Evolutionary conservation across 306 rosid species (phyloP).

Genomic region (Begonia peltatifolia): DNA sequence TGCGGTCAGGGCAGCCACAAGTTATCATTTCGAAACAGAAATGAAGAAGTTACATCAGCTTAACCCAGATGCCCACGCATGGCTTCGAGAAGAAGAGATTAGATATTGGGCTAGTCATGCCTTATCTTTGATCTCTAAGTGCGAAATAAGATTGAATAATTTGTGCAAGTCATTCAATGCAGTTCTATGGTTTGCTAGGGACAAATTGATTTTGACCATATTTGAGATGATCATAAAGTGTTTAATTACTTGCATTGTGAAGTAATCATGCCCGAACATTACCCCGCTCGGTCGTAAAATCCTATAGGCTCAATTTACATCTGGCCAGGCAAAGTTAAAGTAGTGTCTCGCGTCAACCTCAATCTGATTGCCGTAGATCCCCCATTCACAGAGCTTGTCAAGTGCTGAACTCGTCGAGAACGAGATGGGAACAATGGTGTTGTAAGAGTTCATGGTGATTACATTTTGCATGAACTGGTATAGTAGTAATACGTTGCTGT

Average conservation of each 20-base stretch:
- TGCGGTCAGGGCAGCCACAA: too few relatives aligned
- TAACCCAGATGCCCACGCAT: too few relatives aligned
- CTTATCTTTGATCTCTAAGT: too few relatives aligned
- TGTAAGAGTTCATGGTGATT: conserved; percentile 21
- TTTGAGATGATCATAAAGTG: too few relatives aligned
- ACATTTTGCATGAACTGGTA: conserved; percentile 51
- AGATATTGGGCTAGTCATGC: too few relatives aligned
- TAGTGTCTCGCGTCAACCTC: conserved; percentile 69
- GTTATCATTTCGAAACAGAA: too few relatives aligned
- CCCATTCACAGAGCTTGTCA: conserved; percentile 36
- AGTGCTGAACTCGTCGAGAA: conserved; percentile 43
- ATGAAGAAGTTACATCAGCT: too few relatives aligned
- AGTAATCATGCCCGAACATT: conserved; percentile 69
- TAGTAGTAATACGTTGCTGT: conserved; percentile 55
- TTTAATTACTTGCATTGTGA: conserved; percentile 57
- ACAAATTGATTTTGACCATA: too few relatives aligned
- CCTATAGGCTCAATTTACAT: conserved; percentile 47
- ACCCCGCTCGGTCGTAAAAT: conserved; percentile 52
- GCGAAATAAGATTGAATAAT: too few relatives aligned
- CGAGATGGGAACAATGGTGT: conserved; percentile 41
- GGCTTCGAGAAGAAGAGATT: too few relatives aligned
- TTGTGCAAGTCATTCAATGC: too few relatives aligned
- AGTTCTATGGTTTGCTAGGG: too few relatives aligned
- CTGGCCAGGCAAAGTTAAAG: conserved; percentile 54
- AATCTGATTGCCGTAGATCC: conserved; percentile 46